phyloP scores from a whole-genome alignment of 371 early-diverging fungal genomes.

The Capniomyces stellatus region DNA sequence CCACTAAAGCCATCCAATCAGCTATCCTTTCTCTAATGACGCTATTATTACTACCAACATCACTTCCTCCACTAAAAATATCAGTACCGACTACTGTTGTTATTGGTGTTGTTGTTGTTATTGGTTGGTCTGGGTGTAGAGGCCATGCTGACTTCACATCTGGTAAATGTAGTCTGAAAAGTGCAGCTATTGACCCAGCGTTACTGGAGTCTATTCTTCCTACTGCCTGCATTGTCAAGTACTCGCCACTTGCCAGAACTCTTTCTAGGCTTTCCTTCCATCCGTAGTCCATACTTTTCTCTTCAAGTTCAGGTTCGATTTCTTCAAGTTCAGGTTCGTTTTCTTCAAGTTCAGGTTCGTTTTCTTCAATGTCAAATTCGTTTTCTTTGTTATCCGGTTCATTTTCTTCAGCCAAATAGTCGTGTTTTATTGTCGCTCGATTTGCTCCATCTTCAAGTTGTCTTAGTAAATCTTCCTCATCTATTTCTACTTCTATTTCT shows the following conservation, averaged over 20 bases:
- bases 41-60: no score
- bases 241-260: not conserved
- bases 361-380: not conserved
- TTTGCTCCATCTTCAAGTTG: not conserved
- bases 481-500: not conserved
- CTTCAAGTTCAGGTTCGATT: not conserved
- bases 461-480: slow-evolving; percentile 1
- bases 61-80: no score
- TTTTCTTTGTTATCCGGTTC: no score
- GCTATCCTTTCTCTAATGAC: not conserved
- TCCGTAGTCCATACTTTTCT: not conserved
- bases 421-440: no score
- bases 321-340: not conserved
- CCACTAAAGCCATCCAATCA: slow-evolving; percentile 2
- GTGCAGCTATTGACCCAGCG: not conserved
- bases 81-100: no score
- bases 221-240: not conserved
- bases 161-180: not conserved
- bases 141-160: not conserved
- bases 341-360: not conserved
- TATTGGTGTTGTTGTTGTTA: not conserved
- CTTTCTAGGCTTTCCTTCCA: not conserved
- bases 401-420: no score
- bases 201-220: not conserved
- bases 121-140: not conserved